phyloP scores from a whole-genome alignment of 495 filamentous ascomycete genomes.

The Neurospora sp. region DNA sequence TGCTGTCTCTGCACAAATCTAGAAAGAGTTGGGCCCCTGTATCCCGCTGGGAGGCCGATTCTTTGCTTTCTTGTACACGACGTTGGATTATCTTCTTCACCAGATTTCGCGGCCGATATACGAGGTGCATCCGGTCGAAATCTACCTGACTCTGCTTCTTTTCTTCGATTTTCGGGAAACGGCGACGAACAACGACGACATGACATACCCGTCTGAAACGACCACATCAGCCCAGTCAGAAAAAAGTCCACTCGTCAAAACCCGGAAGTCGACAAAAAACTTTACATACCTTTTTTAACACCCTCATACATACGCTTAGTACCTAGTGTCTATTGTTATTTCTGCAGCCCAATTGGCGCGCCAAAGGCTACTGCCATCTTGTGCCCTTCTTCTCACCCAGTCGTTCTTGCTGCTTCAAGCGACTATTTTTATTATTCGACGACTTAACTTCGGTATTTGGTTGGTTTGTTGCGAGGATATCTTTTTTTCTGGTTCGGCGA shows the following conservation, averaged over 20 bases:
- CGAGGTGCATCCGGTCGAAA: background rate
- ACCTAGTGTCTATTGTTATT: background rate
- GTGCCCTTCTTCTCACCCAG: background rate
- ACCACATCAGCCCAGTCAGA: background rate
- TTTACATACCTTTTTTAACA: background rate
- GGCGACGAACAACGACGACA: background rate
- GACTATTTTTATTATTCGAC: background rate
- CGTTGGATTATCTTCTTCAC: background rate
- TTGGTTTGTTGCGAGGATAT: slow-evolving; percentile 1
- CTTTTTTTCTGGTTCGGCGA: slow-evolving; percentile 2
- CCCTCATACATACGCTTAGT: background rate
- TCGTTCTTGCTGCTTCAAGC: background rate
- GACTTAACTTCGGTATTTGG: background rate
- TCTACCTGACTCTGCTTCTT: background rate
- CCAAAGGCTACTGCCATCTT: background rate
- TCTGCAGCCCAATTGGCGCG: background rate
- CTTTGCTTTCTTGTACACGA: background rate
- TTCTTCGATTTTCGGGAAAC: background rate
- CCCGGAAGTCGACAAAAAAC: background rate
- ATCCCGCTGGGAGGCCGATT: background rate
- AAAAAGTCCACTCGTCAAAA: background rate
- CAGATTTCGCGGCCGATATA: background rate
- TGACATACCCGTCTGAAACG: background rate
- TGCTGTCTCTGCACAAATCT: background rate
- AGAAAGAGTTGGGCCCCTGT: background rate